These are phyloP conservation scores for Aspergillus ochraceoroseus DNA, from an alignment of 2,329 filamentous ascomycete species.

Conservation along the genomic window DNA sequence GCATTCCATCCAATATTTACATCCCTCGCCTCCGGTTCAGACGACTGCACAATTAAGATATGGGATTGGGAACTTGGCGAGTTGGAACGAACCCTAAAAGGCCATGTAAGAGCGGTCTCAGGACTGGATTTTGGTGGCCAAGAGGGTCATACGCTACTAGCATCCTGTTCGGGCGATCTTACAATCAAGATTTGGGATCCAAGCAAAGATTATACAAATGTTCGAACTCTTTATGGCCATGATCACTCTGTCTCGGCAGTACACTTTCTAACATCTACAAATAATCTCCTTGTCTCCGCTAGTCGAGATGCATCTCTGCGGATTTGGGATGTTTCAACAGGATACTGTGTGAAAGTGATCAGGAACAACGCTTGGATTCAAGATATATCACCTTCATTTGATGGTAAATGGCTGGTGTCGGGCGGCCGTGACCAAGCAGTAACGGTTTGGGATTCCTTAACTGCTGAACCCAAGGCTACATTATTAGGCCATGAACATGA, in stretches of 20 bases:
- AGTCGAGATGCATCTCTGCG: conserved; percentile 77
- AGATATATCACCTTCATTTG: conserved; percentile 73
- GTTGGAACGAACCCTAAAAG: conserved; percentile 80
- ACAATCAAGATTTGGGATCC: conserved; percentile 96
- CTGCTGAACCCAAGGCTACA: conserved; percentile 69
- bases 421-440: conserved; percentile 75
- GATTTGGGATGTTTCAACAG: conserved; percentile 88
- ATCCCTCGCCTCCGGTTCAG: conserved; percentile 82
- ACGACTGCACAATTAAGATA: conserved; percentile 90
- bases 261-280: conserved; percentile 71
- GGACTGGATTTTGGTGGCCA: conserved; percentile 88
- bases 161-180: conserved; percentile 77
- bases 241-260: conserved; percentile 87
- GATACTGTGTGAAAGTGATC: conserved; percentile 82
- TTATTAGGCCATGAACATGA: conserved; percentile 82
- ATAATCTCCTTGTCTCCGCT: conserved; percentile 78
- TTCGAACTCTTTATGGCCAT: conserved; percentile 80
- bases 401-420: conserved; percentile 76
- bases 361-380: conserved; percentile 78
- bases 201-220: conserved; percentile 85
- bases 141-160: conserved; percentile 68
- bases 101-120: conserved; percentile 78
- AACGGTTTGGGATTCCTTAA: conserved; percentile 77
- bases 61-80: conserved; percentile 96
- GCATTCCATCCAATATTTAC: conserved; percentile 91